These are phyloP conservation scores for Sugiyamaella lignohabitans DNA, from an alignment of 805 yeast genomes.

Conservation along the genomic window DNA sequence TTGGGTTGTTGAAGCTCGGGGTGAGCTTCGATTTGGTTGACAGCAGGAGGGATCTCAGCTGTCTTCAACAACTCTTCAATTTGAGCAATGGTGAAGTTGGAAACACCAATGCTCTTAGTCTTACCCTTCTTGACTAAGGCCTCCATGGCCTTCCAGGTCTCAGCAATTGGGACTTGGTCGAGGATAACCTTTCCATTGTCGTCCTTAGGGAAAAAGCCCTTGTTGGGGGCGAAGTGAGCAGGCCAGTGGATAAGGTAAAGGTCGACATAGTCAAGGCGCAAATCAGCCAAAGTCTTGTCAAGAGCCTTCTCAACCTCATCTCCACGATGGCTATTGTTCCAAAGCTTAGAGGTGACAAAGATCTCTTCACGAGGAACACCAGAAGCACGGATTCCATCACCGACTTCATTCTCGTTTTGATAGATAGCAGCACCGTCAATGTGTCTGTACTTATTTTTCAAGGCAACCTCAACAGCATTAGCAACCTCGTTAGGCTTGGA, in stretches of 20 bases:
- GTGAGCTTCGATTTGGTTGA: constrained; percentile 72
- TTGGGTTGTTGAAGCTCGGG: constrained; percentile 56
- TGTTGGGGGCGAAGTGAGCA: constrained; percentile 36
- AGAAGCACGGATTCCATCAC: constrained; percentile 48
- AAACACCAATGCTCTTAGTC: constrained; percentile 66
- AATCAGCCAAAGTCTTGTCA: constrained; percentile 37
- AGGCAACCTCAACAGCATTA: constrained; percentile 40
- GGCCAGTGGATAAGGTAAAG: constrained; percentile 51
- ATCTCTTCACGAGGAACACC: constrained; percentile 47
- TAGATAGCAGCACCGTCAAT: constrained; percentile 57
- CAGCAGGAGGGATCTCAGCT: constrained; percentile 53
- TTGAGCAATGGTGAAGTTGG: constrained; percentile 56
- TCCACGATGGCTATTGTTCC: constrained; percentile 31
- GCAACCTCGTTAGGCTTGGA: constrained; percentile 33
- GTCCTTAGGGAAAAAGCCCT: constrained; percentile 19
- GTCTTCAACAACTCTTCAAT: constrained; percentile 43
- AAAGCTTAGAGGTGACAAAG: constrained; percentile 40
- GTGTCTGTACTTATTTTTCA: constrained; percentile 54
- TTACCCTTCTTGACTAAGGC: constrained; percentile 39
- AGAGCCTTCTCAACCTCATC: constrained; percentile 40
- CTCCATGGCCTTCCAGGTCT: constrained; percentile 63
- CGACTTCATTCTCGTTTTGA: constrained; percentile 50
- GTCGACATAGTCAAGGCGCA: constrained; percentile 46
- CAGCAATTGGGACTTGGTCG: constrained; percentile 22
- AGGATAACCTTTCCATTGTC: constrained; percentile 27